A percentile compares a stretch with the other conserved stretches of the same genome.
Conservation (phyloP, 148 eudicot species). For the Rhododendron ovatum region DNA sequence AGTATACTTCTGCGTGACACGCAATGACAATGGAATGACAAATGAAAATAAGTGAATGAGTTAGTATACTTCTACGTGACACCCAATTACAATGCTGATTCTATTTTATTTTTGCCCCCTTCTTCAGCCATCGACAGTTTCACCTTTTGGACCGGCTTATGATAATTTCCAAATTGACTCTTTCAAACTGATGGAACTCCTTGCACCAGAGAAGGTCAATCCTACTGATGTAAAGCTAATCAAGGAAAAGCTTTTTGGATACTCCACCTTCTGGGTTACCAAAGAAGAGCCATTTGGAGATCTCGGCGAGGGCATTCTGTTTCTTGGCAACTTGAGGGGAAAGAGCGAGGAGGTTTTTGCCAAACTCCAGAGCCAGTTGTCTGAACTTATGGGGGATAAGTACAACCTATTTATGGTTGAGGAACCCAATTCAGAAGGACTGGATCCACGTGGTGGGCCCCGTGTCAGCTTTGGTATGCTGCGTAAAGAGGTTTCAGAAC, state of each 20-base stretch:
- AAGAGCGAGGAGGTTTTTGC: conserved; percentile 79
- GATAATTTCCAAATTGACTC: conserved; percentile 90
- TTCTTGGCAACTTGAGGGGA: conserved; percentile 95
- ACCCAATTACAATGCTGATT: background rate
- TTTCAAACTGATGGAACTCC: conserved; percentile 92
- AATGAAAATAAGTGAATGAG: background rate
- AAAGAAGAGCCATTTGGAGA: conserved; percentile 98
- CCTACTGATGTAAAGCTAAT: conserved; percentile 85
- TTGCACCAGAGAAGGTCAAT: conserved; percentile 97
- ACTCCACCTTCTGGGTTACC: conserved; percentile 97
- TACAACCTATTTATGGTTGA: conserved; percentile 97
- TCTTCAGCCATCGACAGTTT: conserved; percentile 57
- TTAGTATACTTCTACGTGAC: background rate
- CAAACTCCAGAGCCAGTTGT: conserved; percentile 78
- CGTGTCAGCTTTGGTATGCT: conserved; percentile 98
- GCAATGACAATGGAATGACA: background rate
- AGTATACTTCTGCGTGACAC: too few relatives aligned
- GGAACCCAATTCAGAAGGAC: conserved; percentile 92
- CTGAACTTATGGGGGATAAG: conserved; percentile 78
- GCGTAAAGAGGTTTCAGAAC: conserved; percentile 96
- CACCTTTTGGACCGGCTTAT: conserved; percentile 55
- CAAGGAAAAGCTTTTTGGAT: conserved; percentile 88
- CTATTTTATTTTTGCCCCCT: conserved; percentile 3
- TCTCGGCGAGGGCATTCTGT: conserved; percentile 90
- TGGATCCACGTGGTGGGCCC: conserved; percentile 98